Percentiles rank a stretch among this genome's conserved stretches.
phyloP scores from a whole-genome alignment of 1,139 yeast species.

The Debaryomycetaceae sp. region DNA sequence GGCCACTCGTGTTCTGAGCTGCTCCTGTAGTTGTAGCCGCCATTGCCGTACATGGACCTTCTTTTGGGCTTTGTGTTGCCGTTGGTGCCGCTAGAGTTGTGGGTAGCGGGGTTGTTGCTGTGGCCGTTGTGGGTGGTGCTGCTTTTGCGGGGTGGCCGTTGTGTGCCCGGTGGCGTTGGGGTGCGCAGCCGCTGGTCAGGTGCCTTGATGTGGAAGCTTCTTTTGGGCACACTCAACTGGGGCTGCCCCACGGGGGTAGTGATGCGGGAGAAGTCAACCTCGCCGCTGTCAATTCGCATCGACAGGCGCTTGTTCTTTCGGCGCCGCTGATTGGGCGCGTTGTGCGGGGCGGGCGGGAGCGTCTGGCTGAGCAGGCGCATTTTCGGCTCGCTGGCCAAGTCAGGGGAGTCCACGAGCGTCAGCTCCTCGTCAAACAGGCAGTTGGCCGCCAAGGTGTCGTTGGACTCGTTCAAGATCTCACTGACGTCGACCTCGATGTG shows the following conservation, averaged over 20 bases:
- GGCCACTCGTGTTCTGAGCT: too few relatives aligned
- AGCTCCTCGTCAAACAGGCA: slow-evolving; percentile 36
- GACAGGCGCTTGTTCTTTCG: slow-evolving; percentile 32
- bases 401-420: slow-evolving; percentile 27
- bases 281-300: slow-evolving; percentile 23
- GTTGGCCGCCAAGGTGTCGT: slow-evolving; percentile 26
- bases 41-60: slow-evolving; percentile 17
- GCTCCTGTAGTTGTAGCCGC: slow-evolving; percentile 4
- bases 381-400: slow-evolving; percentile 13
- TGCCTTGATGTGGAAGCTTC: slow-evolving; percentile 8
- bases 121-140: slow-evolving; percentile 9
- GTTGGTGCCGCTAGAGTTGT: slow-evolving; percentile 8
- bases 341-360: slow-evolving; percentile 10
- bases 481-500: slow-evolving; percentile 31
- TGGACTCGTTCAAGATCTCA: slow-evolving; percentile 30
- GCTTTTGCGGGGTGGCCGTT: too few relatives aligned
- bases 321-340: slow-evolving; percentile 18
- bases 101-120: slow-evolving; percentile 6
- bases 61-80: slow-evolving; percentile 18
- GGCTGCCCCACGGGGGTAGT: slow-evolving; percentile 20
- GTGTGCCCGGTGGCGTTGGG: slow-evolving; percentile 31
- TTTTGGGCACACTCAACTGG: slow-evolving; percentile 20
- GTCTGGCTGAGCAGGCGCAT: slow-evolving; percentile 5
- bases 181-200: slow-evolving; percentile 13
- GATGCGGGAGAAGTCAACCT: slow-evolving; percentile 17